These are phyloP conservation scores for Pleurotus cornucopiae DNA, from an alignment of 768 basidiomycete species.

Conservation along the genomic window DNA sequence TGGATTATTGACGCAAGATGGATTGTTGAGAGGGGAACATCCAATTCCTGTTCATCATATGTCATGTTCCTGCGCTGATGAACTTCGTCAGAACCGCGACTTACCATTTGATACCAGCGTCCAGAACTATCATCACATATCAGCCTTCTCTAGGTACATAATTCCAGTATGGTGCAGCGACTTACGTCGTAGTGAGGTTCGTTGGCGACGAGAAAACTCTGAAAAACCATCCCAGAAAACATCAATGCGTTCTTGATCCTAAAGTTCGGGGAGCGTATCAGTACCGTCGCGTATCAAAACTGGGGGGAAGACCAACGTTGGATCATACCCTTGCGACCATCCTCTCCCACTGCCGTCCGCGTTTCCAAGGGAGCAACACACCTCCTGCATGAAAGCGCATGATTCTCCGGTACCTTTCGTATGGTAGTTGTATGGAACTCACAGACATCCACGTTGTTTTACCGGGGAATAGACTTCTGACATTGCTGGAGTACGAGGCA, in stretches of 20 bases:
- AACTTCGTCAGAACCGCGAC: background rate
- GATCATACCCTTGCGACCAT: conserved; percentile 31
- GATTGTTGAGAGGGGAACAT: conserved; percentile 29
- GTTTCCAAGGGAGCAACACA: conserved; percentile 32
- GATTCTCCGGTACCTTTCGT: background rate
- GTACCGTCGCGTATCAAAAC: background rate
- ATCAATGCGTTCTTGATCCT: conserved; percentile 35
- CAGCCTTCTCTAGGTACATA: background rate
- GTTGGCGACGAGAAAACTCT: conserved; percentile 29
- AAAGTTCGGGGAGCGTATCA: background rate
- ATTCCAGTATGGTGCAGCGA: background rate
- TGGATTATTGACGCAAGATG: conserved; percentile 27
- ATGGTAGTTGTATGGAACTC: conserved; percentile 4
- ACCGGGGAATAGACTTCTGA: conserved; percentile 22
- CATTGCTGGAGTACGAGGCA: conserved; percentile 22
- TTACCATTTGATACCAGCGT: conserved; percentile 32
- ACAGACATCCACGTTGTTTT: conserved; percentile 38
- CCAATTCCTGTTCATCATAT: conserved; percentile 26
- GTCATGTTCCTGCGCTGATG: too few relatives aligned
- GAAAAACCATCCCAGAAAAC: conserved; percentile 34
- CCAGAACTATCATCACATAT: conserved; percentile 25
- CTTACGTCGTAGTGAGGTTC: conserved; percentile 35
- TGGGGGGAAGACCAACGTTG: conserved; percentile 19
- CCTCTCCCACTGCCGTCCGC: conserved; percentile 29
- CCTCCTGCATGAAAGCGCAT: conserved; percentile 20